Base-by-base conservation (phyloP, 1,284 basidiomycete species). In the Paramarasmius palmivorus region DNA sequence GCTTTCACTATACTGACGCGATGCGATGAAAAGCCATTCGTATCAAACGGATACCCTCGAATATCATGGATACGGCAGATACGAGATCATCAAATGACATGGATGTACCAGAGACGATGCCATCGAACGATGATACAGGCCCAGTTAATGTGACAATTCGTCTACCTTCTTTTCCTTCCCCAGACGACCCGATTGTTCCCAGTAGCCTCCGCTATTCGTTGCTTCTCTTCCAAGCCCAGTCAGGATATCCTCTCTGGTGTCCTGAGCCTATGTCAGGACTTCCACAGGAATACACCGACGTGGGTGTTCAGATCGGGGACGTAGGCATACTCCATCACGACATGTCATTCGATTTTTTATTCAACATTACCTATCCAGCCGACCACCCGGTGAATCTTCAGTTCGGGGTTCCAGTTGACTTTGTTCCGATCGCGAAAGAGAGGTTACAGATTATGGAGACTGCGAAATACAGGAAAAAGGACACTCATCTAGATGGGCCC, bases 281-380 rank as follows among this genome's bases (percentile, higher is more conserved):
- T 22, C 59, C 61, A 7, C 52, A 56, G 17, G 57, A 59, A 37
- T 63, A 64, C 49, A 61, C 59, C 40, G 57, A 55, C 0, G 53
- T 61, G 38, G 70, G 70, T 0, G 56, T 70, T 20, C 56, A 51
- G n/a, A 65, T 69, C 12, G 64, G 68, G 5, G 64, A 70, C 52
- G 67, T 72, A 26, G 65, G 64, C 4, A 63, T 69, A 26, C 55
- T 63, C n/a, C 65, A 62, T 6, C 59, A 55, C 15, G 58, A 65
- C 46, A 69, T 71, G 19, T 56, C 53, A 14, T 73, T 73, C 23
- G 62, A 68, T 44, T 64, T 68, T 26, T 61, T 74, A 14, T 72
- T 73, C 61, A 73, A 71, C 51, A 59, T 73, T 9, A 66, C 62
- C 34, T 46, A 63, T 2, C 54, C 65, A 12, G 55, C 32, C 2